phyloP scores from a whole-genome alignment of 768 basidiomycete genomes.

The Calocybe cyanea region DNA sequence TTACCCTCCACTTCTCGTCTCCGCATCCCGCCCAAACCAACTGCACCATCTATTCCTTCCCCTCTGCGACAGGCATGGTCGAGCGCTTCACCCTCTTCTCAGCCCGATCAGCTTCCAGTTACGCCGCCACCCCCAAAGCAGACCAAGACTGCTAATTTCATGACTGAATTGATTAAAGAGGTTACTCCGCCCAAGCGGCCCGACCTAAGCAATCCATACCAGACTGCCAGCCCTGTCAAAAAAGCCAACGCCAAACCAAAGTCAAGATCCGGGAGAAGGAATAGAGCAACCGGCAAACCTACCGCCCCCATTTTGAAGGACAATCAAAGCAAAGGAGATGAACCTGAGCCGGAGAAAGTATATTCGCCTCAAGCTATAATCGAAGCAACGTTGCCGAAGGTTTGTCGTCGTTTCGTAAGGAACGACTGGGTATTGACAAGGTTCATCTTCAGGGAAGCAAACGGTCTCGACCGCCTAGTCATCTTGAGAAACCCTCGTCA shows the following conservation, averaged over 20 bases:
- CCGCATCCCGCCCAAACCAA: slow-evolving; percentile 44
- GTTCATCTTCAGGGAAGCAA: slow-evolving; percentile 59
- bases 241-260: slow-evolving; percentile 34
- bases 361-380: slow-evolving; percentile 65
- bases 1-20: slow-evolving; percentile 31
- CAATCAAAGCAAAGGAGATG: slow-evolving; percentile 22
- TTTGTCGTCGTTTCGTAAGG: slow-evolving; percentile 23
- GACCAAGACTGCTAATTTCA: slow-evolving; percentile 65
- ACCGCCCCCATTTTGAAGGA: slow-evolving; percentile 23
- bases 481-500: slow-evolving; percentile 35
- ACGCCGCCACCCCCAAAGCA: slow-evolving; percentile 36
- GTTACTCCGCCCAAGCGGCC: slow-evolving; percentile 60
- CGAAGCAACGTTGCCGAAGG: slow-evolving; percentile 75
- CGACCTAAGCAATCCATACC: slow-evolving; percentile 77
- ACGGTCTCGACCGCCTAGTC: slow-evolving; percentile 67
- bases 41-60: slow-evolving; percentile 64
- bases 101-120: slow-evolving; percentile 24
- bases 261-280: slow-evolving; percentile 39
- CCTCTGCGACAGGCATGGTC: slow-evolving; percentile 77
- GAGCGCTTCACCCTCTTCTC: slow-evolving; percentile 34
- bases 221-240: slow-evolving; percentile 63
- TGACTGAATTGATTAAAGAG: slow-evolving; percentile 70
- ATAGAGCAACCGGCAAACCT: slow-evolving; percentile 39
- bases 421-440: neutral
- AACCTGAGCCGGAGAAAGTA: slow-evolving; percentile 23